Base-by-base conservation (phyloP, 805 yeast species). In the Candida insectalens region DNA sequence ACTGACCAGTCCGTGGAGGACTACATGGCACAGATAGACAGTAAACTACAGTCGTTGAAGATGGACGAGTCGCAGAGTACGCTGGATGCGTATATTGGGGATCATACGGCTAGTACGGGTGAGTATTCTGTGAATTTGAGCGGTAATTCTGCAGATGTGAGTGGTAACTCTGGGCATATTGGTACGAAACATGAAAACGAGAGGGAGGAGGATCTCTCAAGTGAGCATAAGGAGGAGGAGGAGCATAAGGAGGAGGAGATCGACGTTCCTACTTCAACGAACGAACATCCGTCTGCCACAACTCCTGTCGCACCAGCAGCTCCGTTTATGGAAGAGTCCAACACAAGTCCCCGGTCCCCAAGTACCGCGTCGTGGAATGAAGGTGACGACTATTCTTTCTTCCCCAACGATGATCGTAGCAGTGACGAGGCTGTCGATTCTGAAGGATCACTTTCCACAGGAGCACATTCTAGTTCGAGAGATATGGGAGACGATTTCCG, bases 371-470 rank as follows among this genome's bases (percentile, higher is more conserved):
- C 19, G 19, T 27, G 30, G 30, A 19, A 35, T 23, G 37, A 46
- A n/a, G 40, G 33, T 18, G 44, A 43, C 35, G 38, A 40, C 19
- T 48, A 37, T 27, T 50, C 54, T 3, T 48, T 47, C 28, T 19
- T 36, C 6, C 40, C 39, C 4, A 41, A 47, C 31, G 55, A 50
- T 30, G 55, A 48, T 23, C 41, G 29, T 15, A 28, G 35, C 9
- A 39, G 41, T 16, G 21, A 25, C 27, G 28, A 19, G 27, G 27
- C n/a, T 20, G 37, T 26, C 21, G 40, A 40, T n/a, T 47, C 53
- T 6, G 36, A 48, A 2, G 53, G 51, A 2, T 44, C 51, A 1
- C 36, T 46, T 10, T 49, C 51, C 2, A 47, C 53, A 2, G 50
- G 46, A 8, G 27, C 19, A 5, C 18, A 20, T 13, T 38, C 47